A percentile compares a stretch with the other conserved stretches of the same genome.
Conservation (phyloP, 176 grass and related monocot species). For the Paspalum notatum region DNA sequence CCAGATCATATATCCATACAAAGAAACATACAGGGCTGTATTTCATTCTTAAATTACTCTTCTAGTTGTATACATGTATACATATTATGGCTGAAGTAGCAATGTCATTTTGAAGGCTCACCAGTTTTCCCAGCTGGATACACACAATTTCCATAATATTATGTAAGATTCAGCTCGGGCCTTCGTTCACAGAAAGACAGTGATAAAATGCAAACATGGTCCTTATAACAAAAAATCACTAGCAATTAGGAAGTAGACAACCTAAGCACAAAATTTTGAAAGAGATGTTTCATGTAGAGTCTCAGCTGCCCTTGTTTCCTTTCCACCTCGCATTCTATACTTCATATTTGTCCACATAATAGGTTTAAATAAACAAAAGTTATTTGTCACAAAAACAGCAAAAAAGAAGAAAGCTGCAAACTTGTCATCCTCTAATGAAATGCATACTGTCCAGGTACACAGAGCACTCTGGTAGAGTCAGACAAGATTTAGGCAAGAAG, state of each 20-base stretch:
- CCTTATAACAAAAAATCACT: slow-evolving; percentile 15
- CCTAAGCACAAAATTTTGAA: background rate
- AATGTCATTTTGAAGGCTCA: background rate
- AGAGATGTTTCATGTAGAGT: background rate
- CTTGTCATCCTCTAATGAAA: slow-evolving; percentile 39
- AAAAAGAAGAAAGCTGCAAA: slow-evolving; percentile 19
- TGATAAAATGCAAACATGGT: background rate
- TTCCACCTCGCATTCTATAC: background rate
- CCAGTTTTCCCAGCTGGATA: background rate
- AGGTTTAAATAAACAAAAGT: background rate
- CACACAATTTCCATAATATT: slow-evolving; percentile 19
- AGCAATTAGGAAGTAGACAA: slow-evolving; percentile 3
- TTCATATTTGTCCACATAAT: background rate
- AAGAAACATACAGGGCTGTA: background rate
- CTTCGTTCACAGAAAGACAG: background rate
- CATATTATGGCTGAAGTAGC: background rate
- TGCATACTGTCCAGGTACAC: slow-evolving; percentile 36
- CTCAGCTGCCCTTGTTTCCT: slow-evolving; percentile 1
- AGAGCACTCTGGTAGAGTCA: slow-evolving; percentile 31
- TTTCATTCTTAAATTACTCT: no score
- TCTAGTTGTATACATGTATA: background rate
- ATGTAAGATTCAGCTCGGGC: background rate
- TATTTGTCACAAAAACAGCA: background rate
- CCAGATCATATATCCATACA: background rate
- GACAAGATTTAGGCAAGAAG: slow-evolving; percentile 44